Conservation (phyloP, 2,329 filamentous ascomycete genomes). For the Penicillium sp. region DNA sequence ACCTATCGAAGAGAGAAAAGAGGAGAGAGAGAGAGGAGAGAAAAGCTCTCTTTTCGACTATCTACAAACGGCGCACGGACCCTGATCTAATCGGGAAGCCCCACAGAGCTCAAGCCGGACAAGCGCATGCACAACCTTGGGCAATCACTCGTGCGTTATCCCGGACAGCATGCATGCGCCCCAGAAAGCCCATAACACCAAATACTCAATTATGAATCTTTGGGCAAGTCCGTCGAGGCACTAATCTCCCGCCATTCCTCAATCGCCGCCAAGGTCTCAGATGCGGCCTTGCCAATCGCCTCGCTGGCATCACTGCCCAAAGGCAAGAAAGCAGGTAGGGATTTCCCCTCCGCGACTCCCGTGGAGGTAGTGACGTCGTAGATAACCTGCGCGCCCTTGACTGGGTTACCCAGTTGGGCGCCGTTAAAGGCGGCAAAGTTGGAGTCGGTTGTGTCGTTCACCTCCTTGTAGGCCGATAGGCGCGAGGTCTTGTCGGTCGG, state of each 20-base stretch:
- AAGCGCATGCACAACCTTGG: neutral
- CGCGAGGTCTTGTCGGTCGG: constrained; percentile 3
- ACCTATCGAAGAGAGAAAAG: too few relatives aligned
- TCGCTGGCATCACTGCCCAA: constrained; percentile 30
- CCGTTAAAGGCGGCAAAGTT: constrained; percentile 25
- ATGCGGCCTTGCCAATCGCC: constrained; percentile 5
- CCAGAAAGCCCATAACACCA: neutral
- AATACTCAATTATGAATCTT: neutral
- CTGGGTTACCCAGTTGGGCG: constrained; percentile 31
- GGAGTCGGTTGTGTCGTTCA: constrained; percentile 19
- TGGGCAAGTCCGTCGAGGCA: neutral
- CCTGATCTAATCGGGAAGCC: too few relatives aligned
- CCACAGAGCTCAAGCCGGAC: neutral
- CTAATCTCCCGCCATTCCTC: constrained; percentile 1
- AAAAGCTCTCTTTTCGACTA: too few relatives aligned
- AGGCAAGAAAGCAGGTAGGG: constrained; percentile 28
- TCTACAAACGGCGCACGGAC: too few relatives aligned
- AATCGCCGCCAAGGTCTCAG: constrained; percentile 3
- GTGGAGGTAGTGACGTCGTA: constrained; percentile 33
- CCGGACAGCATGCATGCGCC: neutral
- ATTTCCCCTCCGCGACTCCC: constrained; percentile 22
- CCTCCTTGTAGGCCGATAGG: constrained; percentile 26
- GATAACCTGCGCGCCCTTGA: constrained; percentile 34
- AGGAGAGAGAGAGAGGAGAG: too few relatives aligned
- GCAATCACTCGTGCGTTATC: neutral